Base-by-base conservation (phyloP, 2,329 filamentous ascomycete species). In the Fusarium proliferatum region DNA sequence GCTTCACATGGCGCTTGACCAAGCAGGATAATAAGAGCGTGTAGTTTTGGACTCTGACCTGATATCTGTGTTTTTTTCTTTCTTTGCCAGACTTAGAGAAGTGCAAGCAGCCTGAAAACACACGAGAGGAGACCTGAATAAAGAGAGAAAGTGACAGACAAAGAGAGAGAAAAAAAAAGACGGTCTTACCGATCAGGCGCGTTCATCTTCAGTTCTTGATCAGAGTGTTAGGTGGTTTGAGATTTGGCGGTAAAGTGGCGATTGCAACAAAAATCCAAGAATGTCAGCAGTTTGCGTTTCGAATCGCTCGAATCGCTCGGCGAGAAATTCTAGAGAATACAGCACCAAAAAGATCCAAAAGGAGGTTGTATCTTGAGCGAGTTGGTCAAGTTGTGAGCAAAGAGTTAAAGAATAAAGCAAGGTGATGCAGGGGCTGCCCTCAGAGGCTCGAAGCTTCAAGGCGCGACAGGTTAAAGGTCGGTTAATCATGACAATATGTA, bases 111-210 rank as follows among this genome's bases (percentile, higher is more conserved):
- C 42, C 16, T 46, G 41, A 38, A 34, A 46, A n/a, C 30, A 36
- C 45, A 61, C 33, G 28, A 58, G 13, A 17, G 38, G 10, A 55
- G 23, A 13, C 19, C 51, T 11, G 23, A 41, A 17, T n/a, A 55
- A 28, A 28, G n/a, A 26, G 34, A 28, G 23, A n/a, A 19, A 39
- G 45, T 19, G 3, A 33, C 30, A 49, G 41, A 36, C 23, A 36
- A 61, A 46, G 17, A 53, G 26, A 42, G 38, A 53, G 28, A 49
- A 41, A 52, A 23, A 23, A 41, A 52, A 55, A 21, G 58, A 19
- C 19, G 11, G 43, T 82, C 87, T 80, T 74, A 89, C 87, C 87
- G 83, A 78, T 89, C 87, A 23, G 87, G 87, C 17, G 87, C 87
- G 82, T 89, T 89, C 87, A 89, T 89, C 34, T 75, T 85, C 13